A percentile compares a stretch with the other conserved stretches of the same genome.
phyloP scores from a whole-genome alignment of 805 yeast genomes.

The Scheffersomyces lignosus region DNA sequence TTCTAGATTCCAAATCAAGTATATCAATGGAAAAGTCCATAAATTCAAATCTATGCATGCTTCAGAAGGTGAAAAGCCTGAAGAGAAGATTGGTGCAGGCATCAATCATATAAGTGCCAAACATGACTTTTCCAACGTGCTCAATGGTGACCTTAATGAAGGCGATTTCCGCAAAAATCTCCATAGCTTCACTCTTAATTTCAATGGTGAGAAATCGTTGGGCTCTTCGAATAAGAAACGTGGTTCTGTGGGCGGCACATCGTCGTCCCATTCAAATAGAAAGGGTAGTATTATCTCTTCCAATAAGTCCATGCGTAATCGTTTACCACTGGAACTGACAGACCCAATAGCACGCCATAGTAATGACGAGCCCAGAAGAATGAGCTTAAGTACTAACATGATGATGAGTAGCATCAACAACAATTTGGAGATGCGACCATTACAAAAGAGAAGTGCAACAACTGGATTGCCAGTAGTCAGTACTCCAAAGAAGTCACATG shows the following conservation, averaged over 20 bases:
- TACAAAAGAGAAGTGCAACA: constrained; percentile 5
- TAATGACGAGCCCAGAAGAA: constrained; percentile 2
- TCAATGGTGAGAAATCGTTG: constrained; percentile 5
- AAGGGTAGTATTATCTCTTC: constrained; percentile 10
- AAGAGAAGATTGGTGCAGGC: constrained; percentile 1
- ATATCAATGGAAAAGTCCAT: constrained; percentile 6
- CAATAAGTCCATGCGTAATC: constrained; percentile 10
- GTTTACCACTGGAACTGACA: not conserved
- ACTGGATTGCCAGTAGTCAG: not conserved
- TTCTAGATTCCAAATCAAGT: constrained; percentile 16
- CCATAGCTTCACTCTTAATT: constrained; percentile 30
- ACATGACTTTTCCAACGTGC: constrained; percentile 41
- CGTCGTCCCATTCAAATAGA: constrained; percentile 1
- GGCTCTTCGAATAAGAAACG: not conserved
- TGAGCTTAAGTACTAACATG: not conserved
- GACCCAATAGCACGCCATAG: not conserved
- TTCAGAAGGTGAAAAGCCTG: not conserved
- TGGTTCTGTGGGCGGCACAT: constrained; percentile 5
- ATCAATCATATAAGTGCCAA: not conserved
- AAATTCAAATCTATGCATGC: constrained; percentile 1
- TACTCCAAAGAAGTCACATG: not conserved
- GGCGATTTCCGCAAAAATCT: constrained; percentile 24
- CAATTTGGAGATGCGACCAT: constrained; percentile 9
- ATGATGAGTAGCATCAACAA: not conserved
- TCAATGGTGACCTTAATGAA: constrained; percentile 29